phyloP scores from a whole-genome alignment of 768 basidiomycete genomes.

The Leccinum arenicola region DNA sequence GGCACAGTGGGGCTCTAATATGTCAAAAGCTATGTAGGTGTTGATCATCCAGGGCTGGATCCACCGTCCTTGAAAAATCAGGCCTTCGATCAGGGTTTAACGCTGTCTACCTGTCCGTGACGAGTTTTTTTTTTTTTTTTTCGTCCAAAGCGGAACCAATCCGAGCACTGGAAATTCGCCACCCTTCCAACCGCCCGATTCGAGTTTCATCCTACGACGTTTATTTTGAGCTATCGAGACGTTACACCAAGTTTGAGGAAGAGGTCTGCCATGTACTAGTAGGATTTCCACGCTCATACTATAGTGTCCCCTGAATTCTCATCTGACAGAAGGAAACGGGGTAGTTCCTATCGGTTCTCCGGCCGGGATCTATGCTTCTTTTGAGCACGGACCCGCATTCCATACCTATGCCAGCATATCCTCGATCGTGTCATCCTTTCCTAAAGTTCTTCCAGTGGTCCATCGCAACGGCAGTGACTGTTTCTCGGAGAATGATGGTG shows the following conservation, averaged over 20 bases:
- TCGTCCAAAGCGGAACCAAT: slow-evolving; percentile 97
- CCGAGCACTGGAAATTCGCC: slow-evolving; percentile 86
- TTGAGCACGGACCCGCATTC: too few relatives aligned
- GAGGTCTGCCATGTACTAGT: slow-evolving; percentile 48
- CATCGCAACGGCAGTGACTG: slow-evolving; percentile 30
- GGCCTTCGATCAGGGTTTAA: too few relatives aligned
- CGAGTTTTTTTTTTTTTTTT: slow-evolving; percentile 78
- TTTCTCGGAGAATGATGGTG: background rate
- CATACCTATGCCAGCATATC: background rate
- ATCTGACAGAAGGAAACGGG: too few relatives aligned
- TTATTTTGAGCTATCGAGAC: slow-evolving; percentile 87
- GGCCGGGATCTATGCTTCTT: too few relatives aligned
- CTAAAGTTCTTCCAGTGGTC: background rate
- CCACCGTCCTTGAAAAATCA: too few relatives aligned
- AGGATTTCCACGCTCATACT: too few relatives aligned
- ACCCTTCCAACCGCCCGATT: slow-evolving; percentile 90
- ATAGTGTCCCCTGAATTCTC: too few relatives aligned
- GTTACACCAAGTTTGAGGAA: slow-evolving; percentile 95
- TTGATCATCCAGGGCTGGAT: too few relatives aligned
- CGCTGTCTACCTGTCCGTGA: slow-evolving; percentile 81
- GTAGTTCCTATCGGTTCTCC: too few relatives aligned
- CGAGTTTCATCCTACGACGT: slow-evolving; percentile 94
- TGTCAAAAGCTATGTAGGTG: too few relatives aligned
- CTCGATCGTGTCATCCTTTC: background rate
- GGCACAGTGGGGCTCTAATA: too few relatives aligned